These are phyloP conservation scores for Ogataea wickerhamii DNA, from an alignment of 805 yeast genomes.

Conservation along the genomic window DNA sequence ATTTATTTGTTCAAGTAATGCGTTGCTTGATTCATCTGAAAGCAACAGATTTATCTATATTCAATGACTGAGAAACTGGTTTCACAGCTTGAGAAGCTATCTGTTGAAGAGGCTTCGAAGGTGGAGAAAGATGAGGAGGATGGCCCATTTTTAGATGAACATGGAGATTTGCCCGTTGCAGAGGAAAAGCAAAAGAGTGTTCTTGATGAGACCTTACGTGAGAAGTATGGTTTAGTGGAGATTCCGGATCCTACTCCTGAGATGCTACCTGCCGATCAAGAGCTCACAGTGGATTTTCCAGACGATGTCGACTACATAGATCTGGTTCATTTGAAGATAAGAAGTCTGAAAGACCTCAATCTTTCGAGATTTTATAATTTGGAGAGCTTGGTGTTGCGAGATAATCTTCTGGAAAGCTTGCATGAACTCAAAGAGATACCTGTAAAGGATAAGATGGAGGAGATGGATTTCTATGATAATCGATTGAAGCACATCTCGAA, in stretches of 20 bases:
- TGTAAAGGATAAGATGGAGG: conserved; percentile 56
- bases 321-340: conserved; percentile 65
- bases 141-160: too few species aligned
- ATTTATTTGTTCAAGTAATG: too few species aligned
- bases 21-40: too few species aligned
- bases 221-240: conserved; percentile 25
- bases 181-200: too few species aligned
- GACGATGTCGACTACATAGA: conserved; percentile 60
- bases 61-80: not conserved
- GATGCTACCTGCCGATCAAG: conserved; percentile 63
- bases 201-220: too few species aligned
- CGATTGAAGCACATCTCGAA: conserved; percentile 81
- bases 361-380: conserved; percentile 54
- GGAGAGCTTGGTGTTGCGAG: conserved; percentile 69
- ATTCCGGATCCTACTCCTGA: conserved; percentile 46
- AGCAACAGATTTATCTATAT: too few species aligned
- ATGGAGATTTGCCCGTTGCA: too few species aligned
- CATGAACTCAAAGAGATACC: conserved; percentile 58
- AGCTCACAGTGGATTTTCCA: conserved; percentile 53
- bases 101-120: not conserved
- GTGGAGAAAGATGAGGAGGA: not conserved
- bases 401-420: conserved; percentile 74
- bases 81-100: not conserved
- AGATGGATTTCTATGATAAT: conserved; percentile 89
- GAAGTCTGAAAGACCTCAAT: conserved; percentile 57